Evolutionary conservation across 2,329 filamentous ascomycete species (phyloP), one percentile per base, ranked within the genome.

Genomic region (Dactylellina haptotyla): DNA sequence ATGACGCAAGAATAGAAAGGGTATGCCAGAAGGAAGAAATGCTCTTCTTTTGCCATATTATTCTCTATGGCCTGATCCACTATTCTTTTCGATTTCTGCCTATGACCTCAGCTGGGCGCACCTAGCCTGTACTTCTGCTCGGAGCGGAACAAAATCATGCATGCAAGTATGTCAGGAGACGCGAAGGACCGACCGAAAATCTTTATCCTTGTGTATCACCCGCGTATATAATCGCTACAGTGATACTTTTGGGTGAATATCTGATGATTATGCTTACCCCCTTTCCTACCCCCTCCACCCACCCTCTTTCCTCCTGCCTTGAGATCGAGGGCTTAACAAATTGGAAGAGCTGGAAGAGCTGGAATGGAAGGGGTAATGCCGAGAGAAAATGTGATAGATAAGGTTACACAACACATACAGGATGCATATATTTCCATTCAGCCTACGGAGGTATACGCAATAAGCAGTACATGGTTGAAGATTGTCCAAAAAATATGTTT

Each of bases 401-500:
- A 25, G 53, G 67, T 73, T 73, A 73, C 69, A 73, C 69, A 73
- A 66, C 69, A 66, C 69, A 73, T 53, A 53, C 53, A 61, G 39
- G 46, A 46, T 69, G 64, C 64, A 67, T 59, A 45, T 67, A 56
- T 51, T 18, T 43, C 63, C 64, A 53, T 69, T 69, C 64, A 69
- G 64, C 54, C 54, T 53, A 59, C 64, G 54, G 26, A 58, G 56
- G 48, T 23, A 34, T 51, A 32, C 23, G 51, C 32, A 50, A 8
- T n/a, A 37, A 39, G 16, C 16, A 5, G 30, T 54, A 37, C 30
- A 23, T 26, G 23, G 53, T 10, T 57, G 41, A 16, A 10, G 34
- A n/a, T n/a, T n/a, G 6, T 41, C 1, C 37, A 41, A 16, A 41
- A 6, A 41, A 41, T 41, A 41, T 5, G 14, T 41, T 16, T 41